phyloP scores from a whole-genome alignment of 192 early-diverging fungal species.

The Coemansia sp. region DNA sequence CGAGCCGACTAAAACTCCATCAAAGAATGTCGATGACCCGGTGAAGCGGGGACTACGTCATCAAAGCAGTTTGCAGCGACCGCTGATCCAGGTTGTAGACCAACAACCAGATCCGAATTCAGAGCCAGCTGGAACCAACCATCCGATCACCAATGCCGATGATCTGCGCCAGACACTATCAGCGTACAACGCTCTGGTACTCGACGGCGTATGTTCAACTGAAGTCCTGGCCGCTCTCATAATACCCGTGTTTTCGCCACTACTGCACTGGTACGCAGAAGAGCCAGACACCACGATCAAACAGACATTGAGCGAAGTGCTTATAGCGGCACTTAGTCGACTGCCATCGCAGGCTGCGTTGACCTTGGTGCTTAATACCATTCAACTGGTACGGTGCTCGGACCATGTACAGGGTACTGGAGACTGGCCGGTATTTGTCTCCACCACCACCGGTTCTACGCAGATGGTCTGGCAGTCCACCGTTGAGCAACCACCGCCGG shows the following conservation, averaged over 20 bases:
- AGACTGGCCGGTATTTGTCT: slow-evolving; percentile 44
- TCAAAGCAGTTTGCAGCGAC: neutral
- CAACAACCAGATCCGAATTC: neutral
- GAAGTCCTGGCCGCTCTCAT: slow-evolving; percentile 60
- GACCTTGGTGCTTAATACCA: slow-evolving; percentile 13
- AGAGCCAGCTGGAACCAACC: neutral
- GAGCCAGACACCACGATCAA: slow-evolving; percentile 25
- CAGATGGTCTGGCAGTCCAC: slow-evolving; percentile 9
- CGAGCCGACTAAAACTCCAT: neutral
- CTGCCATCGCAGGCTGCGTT: slow-evolving; percentile 28
- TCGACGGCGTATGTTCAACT: slow-evolving; percentile 62
- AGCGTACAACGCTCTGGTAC: slow-evolving; percentile 58
- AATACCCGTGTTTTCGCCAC: slow-evolving; percentile 50
- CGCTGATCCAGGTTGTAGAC: slow-evolving; percentile 26
- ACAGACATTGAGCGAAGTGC: slow-evolving; percentile 46
- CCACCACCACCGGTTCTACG: neutral
- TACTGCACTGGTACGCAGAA: slow-evolving; percentile 63
- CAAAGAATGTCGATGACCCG: neutral
- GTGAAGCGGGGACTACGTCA: neutral
- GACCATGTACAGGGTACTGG: slow-evolving; percentile 11
- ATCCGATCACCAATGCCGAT: slow-evolving; percentile 38
- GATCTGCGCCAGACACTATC: slow-evolving; percentile 51
- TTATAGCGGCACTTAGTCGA: slow-evolving; percentile 14
- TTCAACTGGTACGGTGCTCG: neutral
- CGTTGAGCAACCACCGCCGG: too few species aligned